Base-by-base conservation (phyloP, 495 filamentous ascomycete species). In the Venustampulla echinocandica region DNA sequence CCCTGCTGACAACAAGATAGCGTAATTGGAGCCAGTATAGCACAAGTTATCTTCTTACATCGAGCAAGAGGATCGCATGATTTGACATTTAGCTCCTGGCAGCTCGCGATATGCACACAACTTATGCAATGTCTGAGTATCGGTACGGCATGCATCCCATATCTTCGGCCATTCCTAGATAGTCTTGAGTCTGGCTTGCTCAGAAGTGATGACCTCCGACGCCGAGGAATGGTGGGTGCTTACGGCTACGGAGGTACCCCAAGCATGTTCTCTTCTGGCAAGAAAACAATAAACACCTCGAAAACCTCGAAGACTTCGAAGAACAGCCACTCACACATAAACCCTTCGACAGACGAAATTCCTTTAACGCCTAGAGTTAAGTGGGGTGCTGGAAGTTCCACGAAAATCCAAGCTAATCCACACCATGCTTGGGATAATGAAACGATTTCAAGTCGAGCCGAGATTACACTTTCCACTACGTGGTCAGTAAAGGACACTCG, bases 131-230 rank as follows among this genome's bases (percentile, higher is more conserved):
- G 56, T 4, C 46, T 68, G 4, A 67, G 68, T 33, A 63, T 71
- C 5, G 51, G 65, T 10, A 70, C 68, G 7, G 62, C 68, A 1
- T 73, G 68, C 44, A 57, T 64, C 0, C 67, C 69, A 0, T 71
- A 71, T 34, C 65, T 73, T 22, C 68, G 66, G 20, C 69, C 69
- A 0, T 69, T 74, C 52, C 55, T 72, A 10, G 62, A 69, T 17
- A 69, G 62, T 33, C 52, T 71, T 11, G 63, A 65, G 41, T 67
- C 70, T 18, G 63, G 66, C 0, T 60, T 69, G 28, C 61, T 71
- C 46, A 58, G 63, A 2, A 54, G 63, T 11, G 61, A 67, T 25
- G 66, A 64, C 28, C 40, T 62, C 28, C 55, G 51, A 28, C 52
- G 35, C 11, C 56, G 49, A 9, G 50, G 44, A 23, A 43, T 36